These are phyloP conservation scores for Ceratobasidium sp. DNA, from an alignment of 1,284 basidiomycete species.

Conservation along the genomic window DNA sequence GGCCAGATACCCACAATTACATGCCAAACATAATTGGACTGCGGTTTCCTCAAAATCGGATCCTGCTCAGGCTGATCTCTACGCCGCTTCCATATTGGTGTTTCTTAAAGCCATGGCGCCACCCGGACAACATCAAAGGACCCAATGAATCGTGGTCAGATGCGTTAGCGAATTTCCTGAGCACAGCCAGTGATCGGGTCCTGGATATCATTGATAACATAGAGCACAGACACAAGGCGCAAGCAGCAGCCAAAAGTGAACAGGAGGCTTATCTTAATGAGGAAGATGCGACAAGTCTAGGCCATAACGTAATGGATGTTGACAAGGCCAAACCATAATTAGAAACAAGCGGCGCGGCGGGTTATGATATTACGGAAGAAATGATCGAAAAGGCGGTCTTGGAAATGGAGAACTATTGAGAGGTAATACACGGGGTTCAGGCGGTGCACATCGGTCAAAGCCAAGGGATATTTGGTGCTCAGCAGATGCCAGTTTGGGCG, in stretches of 20 bases:
- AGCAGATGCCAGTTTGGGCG: background rate
- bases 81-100: conserved; percentile 11
- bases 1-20: conserved; percentile 4
- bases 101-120: conserved; percentile 41
- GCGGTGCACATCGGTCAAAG: background rate
- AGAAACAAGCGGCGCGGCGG: background rate
- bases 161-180: conserved; percentile 11
- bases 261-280: background rate
- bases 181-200: background rate
- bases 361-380: background rate
- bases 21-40: conserved; percentile 30
- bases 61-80: conserved; percentile 12
- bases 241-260: conserved; percentile 1
- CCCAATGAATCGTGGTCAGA: conserved; percentile 21
- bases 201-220: background rate
- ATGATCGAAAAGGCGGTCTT: background rate
- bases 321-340: background rate
- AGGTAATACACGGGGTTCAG: conserved; percentile 5
- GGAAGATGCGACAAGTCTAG: background rate
- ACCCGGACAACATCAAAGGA: background rate
- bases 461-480: background rate
- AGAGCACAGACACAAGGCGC: conserved; percentile 6
- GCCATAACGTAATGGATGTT: background rate
- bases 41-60: conserved; percentile 20
- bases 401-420: background rate